Evolutionary conservation across 345 rosid genomes (phyloP), one percentile per base, ranked within the genome.

Genomic region (Stellera chamaejasme): DNA sequence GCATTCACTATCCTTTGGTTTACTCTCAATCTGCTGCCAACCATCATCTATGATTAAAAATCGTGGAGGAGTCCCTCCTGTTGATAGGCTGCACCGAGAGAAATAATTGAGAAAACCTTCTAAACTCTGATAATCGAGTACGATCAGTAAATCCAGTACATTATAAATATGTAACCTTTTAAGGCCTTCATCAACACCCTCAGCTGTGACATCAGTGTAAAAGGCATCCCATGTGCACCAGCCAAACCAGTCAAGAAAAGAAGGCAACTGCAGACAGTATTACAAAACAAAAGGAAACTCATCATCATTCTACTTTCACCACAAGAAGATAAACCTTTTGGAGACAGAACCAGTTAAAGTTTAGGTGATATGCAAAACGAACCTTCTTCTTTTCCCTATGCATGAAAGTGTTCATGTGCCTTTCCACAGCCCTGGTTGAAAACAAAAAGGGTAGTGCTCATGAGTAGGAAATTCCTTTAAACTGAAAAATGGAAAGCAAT

Each of bases 221-320:
- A 87, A 93, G 12, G 99, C 99, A 66, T 93, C 97, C 99, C 99
- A 93, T n/a, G 99, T 93, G 81, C 99, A 93, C 99, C 99, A 93
- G 60, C 99, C 97, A 68, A 93, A 89, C 96, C 97, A 93, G 66
- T 93, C 96, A 41, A 87, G 76, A 70, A 93, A 78, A 62, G 90
- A 75, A 65, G 97, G 97, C 74, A 89, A 61, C 96, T 93, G 55
- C 27, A 65, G 16, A 54, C 14, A 63, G 52, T 36, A 66, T 52
- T 32, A 46, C 13, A 68, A 65, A 51, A 32, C 54, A 63, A 49
- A 36, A 15, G 23, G 44, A 36, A 23, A 51, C 9, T 13, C 25
- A 53, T 53, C 13, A 26, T 10, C 50, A 46, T 46, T 16, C 7
- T 46, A 10, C n/a, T 13, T 13, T 16, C 5, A 10, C 50, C 11